Base-by-base conservation (phyloP, 352 stramenopile species). In the Globisporangium irregulare region DNA sequence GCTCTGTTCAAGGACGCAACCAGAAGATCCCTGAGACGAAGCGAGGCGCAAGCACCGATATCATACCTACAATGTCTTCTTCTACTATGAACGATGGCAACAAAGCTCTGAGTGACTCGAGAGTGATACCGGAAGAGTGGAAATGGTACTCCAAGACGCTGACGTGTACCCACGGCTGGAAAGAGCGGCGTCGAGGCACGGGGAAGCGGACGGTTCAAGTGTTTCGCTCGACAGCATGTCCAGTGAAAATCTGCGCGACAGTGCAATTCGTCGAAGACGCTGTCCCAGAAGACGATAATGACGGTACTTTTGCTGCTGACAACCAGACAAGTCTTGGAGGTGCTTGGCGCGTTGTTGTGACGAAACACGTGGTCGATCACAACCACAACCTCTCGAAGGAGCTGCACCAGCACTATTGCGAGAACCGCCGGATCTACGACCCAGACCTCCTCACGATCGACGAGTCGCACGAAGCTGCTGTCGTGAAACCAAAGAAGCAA, bases 101-200 rank as follows among this genome's bases (percentile, higher is more conserved):
- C 41, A 36, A 46, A 43, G 29, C 3, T 14, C 29, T 59, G 14
- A 69, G 64, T 4, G 58, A 69, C 18, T 67, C 78, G 20, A 68
- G 75, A 4, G 68, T 76, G 51, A 93, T 93, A 7, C 85, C 85
- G 0, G 81, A 88, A 38, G 70, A 80, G 8, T 93, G 78, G 83
- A 81, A 84, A 68, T 93, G 85, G 85, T 93, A 93, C 58, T 92
- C 84, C 0, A 93, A 93, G 66, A 93, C 85, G 0, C 62, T 93
- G 8, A 92, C 81, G 50, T 93, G 85, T 22, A 93, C 85, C 0
- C 85, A 93, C 68, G 85, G 85, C n/a, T 93, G 85, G 85, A 93
- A 93, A 54, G 81, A 91, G 70, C 81, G 85, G 50, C 82, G 80
- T 8, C 81, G 85, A 36, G 85, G 85, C 1, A 75, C 78, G 10